A percentile compares a stretch with the other conserved stretches of the same genome.
Conservation (phyloP, 225 moss, liverwort and hornwort species). For the Pseudoscleropodium purum region DNA sequence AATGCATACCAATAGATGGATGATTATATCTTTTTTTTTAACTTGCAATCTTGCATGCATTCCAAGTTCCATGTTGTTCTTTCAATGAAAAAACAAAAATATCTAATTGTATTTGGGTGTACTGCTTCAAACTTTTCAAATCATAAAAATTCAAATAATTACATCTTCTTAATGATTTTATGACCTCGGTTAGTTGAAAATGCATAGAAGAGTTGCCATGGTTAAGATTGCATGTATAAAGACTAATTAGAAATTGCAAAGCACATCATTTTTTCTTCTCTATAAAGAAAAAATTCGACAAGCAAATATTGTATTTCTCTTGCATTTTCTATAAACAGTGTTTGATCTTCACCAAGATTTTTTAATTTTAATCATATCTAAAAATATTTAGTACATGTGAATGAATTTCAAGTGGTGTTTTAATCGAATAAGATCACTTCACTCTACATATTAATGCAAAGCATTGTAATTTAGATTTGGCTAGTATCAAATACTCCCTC, state of each 20-base stretch:
- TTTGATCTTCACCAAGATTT: rapidly evolving
- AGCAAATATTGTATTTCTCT: not conserved
- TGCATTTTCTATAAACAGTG: not conserved
- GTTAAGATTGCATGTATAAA: not conserved
- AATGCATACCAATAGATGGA: not conserved
- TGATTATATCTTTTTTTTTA: not conserved
- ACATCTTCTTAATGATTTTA: not conserved
- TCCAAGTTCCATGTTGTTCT: no score
- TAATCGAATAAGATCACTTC: not conserved
- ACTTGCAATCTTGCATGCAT: no score
- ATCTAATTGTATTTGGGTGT: not conserved
- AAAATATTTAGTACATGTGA: not conserved
- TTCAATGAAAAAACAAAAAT: not conserved
- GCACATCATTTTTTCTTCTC: not conserved
- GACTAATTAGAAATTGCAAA: not conserved
- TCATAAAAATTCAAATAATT: not conserved
- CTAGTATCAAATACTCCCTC: no score
- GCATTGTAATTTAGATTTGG: not conserved
- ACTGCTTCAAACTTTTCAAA: not conserved
- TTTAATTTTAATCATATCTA: not conserved
- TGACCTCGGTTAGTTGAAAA: not conserved
- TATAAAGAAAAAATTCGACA: not conserved
- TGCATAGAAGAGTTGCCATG: not conserved
- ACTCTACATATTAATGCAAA: not conserved
- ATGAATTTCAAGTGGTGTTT: not conserved